These are phyloP conservation scores for Starmerella khaoyaiensis DNA, from an alignment of 805 yeast species.

Conservation along the genomic window DNA sequence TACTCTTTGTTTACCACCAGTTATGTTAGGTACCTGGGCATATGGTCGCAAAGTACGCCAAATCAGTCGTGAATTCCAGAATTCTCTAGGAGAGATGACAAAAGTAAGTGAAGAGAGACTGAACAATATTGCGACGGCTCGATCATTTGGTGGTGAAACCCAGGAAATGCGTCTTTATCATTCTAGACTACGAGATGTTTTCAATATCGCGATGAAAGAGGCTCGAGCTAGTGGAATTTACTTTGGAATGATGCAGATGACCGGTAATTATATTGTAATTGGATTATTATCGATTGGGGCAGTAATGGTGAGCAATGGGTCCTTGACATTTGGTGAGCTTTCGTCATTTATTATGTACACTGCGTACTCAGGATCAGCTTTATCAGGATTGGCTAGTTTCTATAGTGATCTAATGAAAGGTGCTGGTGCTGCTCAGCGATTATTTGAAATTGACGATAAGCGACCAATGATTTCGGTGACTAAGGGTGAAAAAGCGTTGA, in stretches of 20 bases:
- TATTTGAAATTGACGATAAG: conserved; percentile 75
- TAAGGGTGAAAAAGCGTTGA: conserved; percentile 39
- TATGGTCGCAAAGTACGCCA: conserved; percentile 71
- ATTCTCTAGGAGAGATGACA: conserved; percentile 71
- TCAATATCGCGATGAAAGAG: conserved; percentile 62
- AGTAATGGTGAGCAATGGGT: conserved; percentile 63
- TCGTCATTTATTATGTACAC: conserved; percentile 94
- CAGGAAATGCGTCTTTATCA: conserved; percentile 67
- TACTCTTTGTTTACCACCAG: conserved; percentile 70
- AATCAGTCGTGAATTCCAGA: conserved; percentile 65
- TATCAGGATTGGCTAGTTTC: conserved; percentile 79
- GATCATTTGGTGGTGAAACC: conserved; percentile 76
- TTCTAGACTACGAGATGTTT: conserved; percentile 48
- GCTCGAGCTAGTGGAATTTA: conserved; percentile 66
- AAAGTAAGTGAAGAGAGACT: conserved; percentile 87
- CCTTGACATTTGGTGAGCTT: conserved; percentile 72
- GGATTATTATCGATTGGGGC: conserved; percentile 71
- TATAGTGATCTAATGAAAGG: conserved; percentile 95
- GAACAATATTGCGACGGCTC: conserved; percentile 74
- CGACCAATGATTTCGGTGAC: conserved; percentile 59
- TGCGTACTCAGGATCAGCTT: conserved; percentile 83
- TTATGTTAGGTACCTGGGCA: conserved; percentile 61
- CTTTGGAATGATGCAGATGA: conserved; percentile 65
- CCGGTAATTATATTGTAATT: conserved; percentile 72
- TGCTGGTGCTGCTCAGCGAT: conserved; percentile 85